Conservation (phyloP, 768 basidiomycete species). For the Hortiboletus flavorubellus region DNA sequence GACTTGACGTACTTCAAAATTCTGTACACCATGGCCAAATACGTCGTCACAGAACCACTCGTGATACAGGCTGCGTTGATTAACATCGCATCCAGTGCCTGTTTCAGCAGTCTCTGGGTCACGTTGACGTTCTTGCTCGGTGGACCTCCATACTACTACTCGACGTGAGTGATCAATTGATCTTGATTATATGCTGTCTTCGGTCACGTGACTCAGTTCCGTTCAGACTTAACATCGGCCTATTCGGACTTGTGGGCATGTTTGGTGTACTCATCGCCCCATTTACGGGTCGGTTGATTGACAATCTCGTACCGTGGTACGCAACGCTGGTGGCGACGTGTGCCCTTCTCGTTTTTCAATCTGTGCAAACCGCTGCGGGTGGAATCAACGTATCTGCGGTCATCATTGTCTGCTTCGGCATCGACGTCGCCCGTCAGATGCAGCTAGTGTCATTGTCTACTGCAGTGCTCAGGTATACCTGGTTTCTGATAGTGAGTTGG, state of each 20-base stretch:
- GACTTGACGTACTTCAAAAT: slow-evolving; percentile 65
- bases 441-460: slow-evolving; percentile 66
- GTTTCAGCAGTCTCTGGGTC: slow-evolving; percentile 64
- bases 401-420: slow-evolving; percentile 62
- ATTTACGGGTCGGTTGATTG: slow-evolving; percentile 63
- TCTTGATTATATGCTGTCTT: background rate
- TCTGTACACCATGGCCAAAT: slow-evolving; percentile 74
- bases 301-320: slow-evolving; percentile 74
- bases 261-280: slow-evolving; percentile 70
- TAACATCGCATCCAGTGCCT: slow-evolving; percentile 56
- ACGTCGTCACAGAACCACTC: slow-evolving; percentile 72
- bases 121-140: slow-evolving; percentile 81
- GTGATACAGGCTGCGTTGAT: slow-evolving; percentile 67
- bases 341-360: slow-evolving; percentile 49
- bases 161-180: slow-evolving; percentile 46
- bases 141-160: slow-evolving; percentile 71
- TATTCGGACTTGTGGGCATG: slow-evolving; percentile 74
- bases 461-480: slow-evolving; percentile 50
- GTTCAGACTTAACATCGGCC: slow-evolving; percentile 55
- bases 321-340: slow-evolving; percentile 58
- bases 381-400: slow-evolving; percentile 70
- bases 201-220: background rate
- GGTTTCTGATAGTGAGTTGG: background rate
- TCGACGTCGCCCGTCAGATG: slow-evolving; percentile 75
- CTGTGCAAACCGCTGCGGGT: slow-evolving; percentile 66